Conservation (phyloP, 2,329 filamentous ascomycete species). For the Mycosphaerella sp. region DNA sequence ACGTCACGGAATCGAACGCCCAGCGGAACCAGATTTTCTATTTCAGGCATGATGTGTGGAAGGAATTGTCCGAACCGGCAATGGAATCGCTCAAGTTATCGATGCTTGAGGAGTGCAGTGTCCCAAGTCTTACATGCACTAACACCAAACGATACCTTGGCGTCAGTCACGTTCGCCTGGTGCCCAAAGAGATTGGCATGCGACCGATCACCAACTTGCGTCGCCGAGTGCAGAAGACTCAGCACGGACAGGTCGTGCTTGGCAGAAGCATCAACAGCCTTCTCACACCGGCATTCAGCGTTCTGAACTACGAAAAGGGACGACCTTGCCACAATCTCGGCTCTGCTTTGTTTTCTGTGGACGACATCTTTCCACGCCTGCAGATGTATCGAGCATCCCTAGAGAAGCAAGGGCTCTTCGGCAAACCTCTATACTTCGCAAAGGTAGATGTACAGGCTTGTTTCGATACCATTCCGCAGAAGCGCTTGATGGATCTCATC, state of each 20-base stretch:
- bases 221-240: slow-evolving; percentile 51
- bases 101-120: slow-evolving; percentile 73
- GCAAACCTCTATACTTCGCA: slow-evolving; percentile 65
- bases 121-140: slow-evolving; percentile 50
- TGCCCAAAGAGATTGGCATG: slow-evolving; percentile 72
- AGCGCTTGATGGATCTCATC: slow-evolving; percentile 62
- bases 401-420: slow-evolving; percentile 28
- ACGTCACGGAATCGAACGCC: slow-evolving; percentile 82
- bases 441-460: slow-evolving; percentile 89
- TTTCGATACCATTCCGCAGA: slow-evolving; percentile 92
- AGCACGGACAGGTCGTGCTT: slow-evolving; percentile 50
- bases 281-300: slow-evolving; percentile 65
- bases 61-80: slow-evolving; percentile 64
- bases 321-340: slow-evolving; percentile 56
- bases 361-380: slow-evolving; percentile 69
- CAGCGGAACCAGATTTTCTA: slow-evolving; percentile 81
- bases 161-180: slow-evolving; percentile 68
- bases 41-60: slow-evolving; percentile 93
- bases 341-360: slow-evolving; percentile 71
- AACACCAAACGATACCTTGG: slow-evolving; percentile 61
- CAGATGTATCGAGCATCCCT: slow-evolving; percentile 59
- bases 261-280: slow-evolving; percentile 63
- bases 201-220: slow-evolving; percentile 84
- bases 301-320: slow-evolving; percentile 68
- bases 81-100: slow-evolving; percentile 58